These are phyloP conservation scores for Yamadazyma phyllophila DNA, from an alignment of 805 yeast genomes.

Conservation along the genomic window DNA sequence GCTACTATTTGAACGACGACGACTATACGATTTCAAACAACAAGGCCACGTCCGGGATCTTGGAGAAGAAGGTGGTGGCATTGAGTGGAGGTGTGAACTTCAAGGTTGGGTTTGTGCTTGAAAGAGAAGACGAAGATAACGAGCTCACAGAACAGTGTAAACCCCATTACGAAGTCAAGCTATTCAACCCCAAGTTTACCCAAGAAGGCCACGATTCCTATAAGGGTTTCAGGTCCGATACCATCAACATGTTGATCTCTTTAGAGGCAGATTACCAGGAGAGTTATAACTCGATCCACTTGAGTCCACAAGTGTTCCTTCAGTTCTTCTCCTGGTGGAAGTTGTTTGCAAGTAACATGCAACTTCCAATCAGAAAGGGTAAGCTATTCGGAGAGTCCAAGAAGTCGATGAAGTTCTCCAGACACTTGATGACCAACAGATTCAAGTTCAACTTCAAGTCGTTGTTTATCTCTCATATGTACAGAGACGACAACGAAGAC, in stretches of 20 bases:
- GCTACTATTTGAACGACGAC: constrained; percentile 42
- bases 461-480: constrained; percentile 70
- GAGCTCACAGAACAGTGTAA: constrained; percentile 43
- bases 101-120: constrained; percentile 56
- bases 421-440: constrained; percentile 72
- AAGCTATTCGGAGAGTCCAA: constrained; percentile 57
- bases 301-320: constrained; percentile 64
- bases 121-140: constrained; percentile 33
- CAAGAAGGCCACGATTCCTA: constrained; percentile 38
- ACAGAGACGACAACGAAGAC: constrained; percentile 46
- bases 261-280: constrained; percentile 32
- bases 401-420: constrained; percentile 66
- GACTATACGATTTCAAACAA: constrained; percentile 1
- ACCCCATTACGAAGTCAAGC: constrained; percentile 60
- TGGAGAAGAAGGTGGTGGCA: constrained; percentile 55
- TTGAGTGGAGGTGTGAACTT: constrained; percentile 61
- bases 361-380: constrained; percentile 79
- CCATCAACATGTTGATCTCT: constrained; percentile 41
- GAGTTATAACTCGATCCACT: constrained; percentile 68
- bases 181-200: constrained; percentile 56
- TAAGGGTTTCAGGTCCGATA: constrained; percentile 38
- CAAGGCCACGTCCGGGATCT: constrained; percentile 10
- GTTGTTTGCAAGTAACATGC: constrained; percentile 73
- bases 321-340: constrained; percentile 86
- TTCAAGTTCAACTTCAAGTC: constrained; percentile 74